A percentile compares a stretch with the other conserved stretches of the same genome.
Evolutionary conservation across 2,329 filamentous ascomycete species (phyloP).

Genomic region (Fusarium agapanthi): DNA sequence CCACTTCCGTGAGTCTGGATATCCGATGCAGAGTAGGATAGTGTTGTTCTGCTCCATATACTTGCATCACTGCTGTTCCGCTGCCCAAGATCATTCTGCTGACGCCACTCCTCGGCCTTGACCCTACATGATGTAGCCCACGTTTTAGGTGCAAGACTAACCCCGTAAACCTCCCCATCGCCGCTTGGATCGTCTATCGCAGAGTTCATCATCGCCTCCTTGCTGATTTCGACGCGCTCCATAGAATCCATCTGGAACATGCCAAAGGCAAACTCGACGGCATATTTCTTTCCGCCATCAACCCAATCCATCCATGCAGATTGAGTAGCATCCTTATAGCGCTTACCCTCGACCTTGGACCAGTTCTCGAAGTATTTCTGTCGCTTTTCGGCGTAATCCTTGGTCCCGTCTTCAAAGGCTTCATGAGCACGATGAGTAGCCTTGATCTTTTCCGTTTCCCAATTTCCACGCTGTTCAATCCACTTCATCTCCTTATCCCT

Average conservation of each 20-base stretch:
- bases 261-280: background rate
- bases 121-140: background rate
- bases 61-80: background rate
- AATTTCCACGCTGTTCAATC: background rate
- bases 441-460: background rate
- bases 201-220: background rate
- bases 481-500: background rate
- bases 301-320: background rate
- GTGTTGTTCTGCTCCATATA: background rate
- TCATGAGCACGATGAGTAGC: background rate
- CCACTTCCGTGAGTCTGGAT: background rate
- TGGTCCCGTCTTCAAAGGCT: background rate
- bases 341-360: background rate
- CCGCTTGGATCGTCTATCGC: background rate
- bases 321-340: background rate
- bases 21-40: background rate
- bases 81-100: background rate
- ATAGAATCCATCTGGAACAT: background rate
- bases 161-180: background rate
- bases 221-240: background rate
- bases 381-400: background rate
- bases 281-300: background rate
- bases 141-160: background rate
- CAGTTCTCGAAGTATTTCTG: background rate
- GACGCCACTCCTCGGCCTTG: background rate